Conservation (phyloP, 768 basidiomycete genomes). For the Phallus indusiatus region DNA sequence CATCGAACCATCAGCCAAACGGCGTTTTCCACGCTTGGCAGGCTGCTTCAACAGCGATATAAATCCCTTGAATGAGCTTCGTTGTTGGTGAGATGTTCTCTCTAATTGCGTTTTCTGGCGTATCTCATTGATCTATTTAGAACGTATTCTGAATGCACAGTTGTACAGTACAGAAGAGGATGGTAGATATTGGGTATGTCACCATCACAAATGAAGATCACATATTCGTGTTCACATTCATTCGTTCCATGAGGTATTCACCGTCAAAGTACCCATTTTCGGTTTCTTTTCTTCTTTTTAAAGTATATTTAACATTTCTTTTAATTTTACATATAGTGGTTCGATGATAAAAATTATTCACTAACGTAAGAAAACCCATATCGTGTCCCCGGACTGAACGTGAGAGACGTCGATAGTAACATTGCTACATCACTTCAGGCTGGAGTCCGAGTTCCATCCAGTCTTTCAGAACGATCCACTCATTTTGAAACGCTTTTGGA, state of each 20-base stretch:
- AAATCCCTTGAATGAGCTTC: too few relatives aligned
- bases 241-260: background rate
- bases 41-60: too few relatives aligned
- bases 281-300: background rate
- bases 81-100: too few relatives aligned
- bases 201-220: too few relatives aligned
- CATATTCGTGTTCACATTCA: too few relatives aligned
- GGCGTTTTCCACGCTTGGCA: too few relatives aligned
- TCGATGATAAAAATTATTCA: background rate
- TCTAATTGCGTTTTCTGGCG: too few relatives aligned
- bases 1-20: too few relatives aligned
- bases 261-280: background rate
- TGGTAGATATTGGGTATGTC: too few relatives aligned
- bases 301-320: background rate
- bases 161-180: too few relatives aligned
- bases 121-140: too few relatives aligned
- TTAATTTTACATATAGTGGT: background rate
- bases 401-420: background rate
- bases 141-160: too few relatives aligned
- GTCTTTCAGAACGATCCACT: background rate
- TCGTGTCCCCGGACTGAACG: background rate
- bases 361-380: background rate
- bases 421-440: background rate
- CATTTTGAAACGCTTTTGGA: constrained; percentile 1
- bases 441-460: background rate